Evolutionary conservation across 805 yeast genomes (phyloP), one percentile per base, ranked within the genome.

Genomic region (Candida insectorum): DNA sequence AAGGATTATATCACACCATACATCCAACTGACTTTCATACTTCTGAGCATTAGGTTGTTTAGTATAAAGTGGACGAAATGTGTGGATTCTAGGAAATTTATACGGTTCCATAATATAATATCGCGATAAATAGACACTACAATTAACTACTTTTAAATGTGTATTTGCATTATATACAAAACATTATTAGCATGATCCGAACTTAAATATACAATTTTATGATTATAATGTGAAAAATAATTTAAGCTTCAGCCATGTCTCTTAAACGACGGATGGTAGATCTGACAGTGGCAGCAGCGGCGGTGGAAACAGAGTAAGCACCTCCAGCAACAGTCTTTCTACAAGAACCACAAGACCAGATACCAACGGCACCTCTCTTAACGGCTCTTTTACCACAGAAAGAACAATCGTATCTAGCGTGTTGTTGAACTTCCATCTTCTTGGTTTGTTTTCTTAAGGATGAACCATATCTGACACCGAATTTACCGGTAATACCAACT

Each of bases 401-500:
- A 48, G 98, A 80, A 75, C 97, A 93, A 74, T 86, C 95, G 84
- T 94, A 93, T 70, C 85, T 86, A 62, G 98, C 85, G 76, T 91
- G 98, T 73, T 89, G 97, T 76, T 88, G 97, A 64, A 87, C 83
- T 79, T 94, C 98, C 74, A 93, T 79, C 81, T 93, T 93, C 84
- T 89, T 89, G 81, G 95, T 85, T 77, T 88, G 97, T 78, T 97
- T 87, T 85, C 99, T 91, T 74, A 93, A 80, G 52, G 99, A 94
- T 62, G 98, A 91, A 89, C 99, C 96, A 81, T 93, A 93, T 82
- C 99, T 89, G 78, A 93, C 97, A 87, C 99, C 99, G 83, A 87
- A 93, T 81, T 94, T 94, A 83, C 99, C 99, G 73, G 99, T 93
- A 81, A 93, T 93, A 75, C 99, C 99, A 72, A 93, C 99, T 87